Conservation (phyloP, 2,329 filamentous ascomycete genomes). For the Fusarium foetens region DNA sequence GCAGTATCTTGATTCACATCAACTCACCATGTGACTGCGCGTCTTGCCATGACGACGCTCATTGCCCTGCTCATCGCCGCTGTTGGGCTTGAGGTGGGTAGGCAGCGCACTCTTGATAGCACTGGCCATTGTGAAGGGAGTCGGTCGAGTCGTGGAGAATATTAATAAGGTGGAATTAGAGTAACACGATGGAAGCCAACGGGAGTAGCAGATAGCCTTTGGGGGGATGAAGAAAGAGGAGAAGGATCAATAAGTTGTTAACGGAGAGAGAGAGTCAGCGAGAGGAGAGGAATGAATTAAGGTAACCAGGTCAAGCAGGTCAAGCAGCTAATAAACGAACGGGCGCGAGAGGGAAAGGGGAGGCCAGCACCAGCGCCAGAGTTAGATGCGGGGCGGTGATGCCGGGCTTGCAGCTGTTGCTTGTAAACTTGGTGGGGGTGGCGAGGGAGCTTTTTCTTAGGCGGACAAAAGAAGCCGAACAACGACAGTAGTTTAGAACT, state of each 20-base stretch:
- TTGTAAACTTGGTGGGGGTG: constrained; percentile 37
- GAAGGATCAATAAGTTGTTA: constrained; percentile 30
- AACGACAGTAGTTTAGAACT: neutral
- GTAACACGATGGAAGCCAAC: constrained; percentile 7
- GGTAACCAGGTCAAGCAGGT: constrained; percentile 16
- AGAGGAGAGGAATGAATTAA: constrained; percentile 36
- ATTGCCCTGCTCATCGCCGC: constrained; percentile 60
- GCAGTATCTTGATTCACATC: constrained; percentile 41
- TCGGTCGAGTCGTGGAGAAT: constrained; percentile 6
- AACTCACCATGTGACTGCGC: constrained; percentile 82
- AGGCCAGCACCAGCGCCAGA: constrained; percentile 9
- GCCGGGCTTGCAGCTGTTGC: constrained; percentile 25
- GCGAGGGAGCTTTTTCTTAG: constrained; percentile 26
- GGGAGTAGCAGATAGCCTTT: neutral
- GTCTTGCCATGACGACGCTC: constrained; percentile 82
- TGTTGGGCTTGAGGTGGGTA: constrained; percentile 79
- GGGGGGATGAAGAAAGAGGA: constrained; percentile 11
- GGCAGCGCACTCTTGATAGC: constrained; percentile 80
- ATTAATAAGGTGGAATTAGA: constrained; percentile 14
- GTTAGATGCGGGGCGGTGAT: constrained; percentile 39
- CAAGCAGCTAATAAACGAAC: constrained; percentile 6
- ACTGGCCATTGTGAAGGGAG: constrained; percentile 69
- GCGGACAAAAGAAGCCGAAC: constrained; percentile 17
- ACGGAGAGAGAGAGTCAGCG: constrained; percentile 12
- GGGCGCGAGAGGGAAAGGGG: constrained; percentile 25